Evolutionary conservation across 2,329 filamentous ascomycete genomes (phyloP).

Genomic region (Calonectria pseudoturangicola): DNA sequence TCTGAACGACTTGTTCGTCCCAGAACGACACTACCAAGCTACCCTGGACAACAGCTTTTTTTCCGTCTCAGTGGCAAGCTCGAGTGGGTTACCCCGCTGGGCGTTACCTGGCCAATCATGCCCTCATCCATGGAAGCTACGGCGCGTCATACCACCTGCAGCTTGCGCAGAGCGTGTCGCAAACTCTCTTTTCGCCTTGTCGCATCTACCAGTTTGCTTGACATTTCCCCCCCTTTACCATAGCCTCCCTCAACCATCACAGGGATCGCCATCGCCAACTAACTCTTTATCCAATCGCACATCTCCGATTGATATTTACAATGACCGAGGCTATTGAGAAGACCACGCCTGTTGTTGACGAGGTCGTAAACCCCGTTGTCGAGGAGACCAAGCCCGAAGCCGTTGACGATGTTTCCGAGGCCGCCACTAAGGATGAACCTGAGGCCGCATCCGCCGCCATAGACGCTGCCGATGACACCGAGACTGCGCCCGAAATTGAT

Average conservation of each 20-base stretch:
- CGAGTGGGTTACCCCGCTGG: constrained; percentile 17
- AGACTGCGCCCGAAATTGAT: constrained; percentile 55
- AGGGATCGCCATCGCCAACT: constrained; percentile 6
- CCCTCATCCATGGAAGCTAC: constrained; percentile 30
- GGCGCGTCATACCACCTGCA: constrained; percentile 50
- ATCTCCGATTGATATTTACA: constrained; percentile 31
- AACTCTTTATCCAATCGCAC: constrained; percentile 20
- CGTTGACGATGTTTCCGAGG: constrained; percentile 40
- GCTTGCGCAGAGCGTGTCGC: constrained; percentile 48
- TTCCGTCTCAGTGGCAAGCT: background rate
- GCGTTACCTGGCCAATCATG: constrained; percentile 46
- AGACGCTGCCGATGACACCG: constrained; percentile 48
- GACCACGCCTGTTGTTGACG: constrained; percentile 47
- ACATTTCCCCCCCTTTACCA: constrained; percentile 16
- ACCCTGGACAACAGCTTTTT: background rate
- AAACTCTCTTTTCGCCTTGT: constrained; percentile 43
- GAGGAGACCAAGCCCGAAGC: constrained; percentile 43
- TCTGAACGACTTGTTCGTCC: too few species aligned
- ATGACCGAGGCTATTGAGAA: constrained; percentile 59
- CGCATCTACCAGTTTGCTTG: constrained; percentile 22
- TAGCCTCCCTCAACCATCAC: constrained; percentile 11
- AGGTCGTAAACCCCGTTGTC: constrained; percentile 43
- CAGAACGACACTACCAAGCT: background rate
- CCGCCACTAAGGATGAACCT: constrained; percentile 43
- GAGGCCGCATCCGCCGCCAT: constrained; percentile 42